Percentiles rank a stretch among this genome's conserved stretches.
phyloP scores from a whole-genome alignment of 306 rosid species.

The Acmispon strigosus region DNA sequence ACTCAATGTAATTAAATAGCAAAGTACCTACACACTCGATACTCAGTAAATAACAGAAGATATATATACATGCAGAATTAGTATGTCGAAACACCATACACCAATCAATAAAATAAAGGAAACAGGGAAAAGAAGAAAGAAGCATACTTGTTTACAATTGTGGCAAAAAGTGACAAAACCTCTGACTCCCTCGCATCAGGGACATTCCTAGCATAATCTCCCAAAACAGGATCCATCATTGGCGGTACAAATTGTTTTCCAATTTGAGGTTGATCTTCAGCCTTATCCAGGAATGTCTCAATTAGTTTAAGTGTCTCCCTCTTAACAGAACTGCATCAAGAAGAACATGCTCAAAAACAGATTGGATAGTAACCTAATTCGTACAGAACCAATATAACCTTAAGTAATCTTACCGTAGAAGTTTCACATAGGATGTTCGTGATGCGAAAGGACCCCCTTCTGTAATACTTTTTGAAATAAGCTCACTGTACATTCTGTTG shows the following conservation, averaged over 20 bases:
- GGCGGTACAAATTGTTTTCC: slow-evolving; percentile 99
- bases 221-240: slow-evolving; percentile 97
- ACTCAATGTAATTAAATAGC: neutral
- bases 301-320: slow-evolving; percentile 93
- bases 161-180: slow-evolving; percentile 96
- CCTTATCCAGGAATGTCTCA: slow-evolving; percentile 97
- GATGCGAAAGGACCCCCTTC: slow-evolving; percentile 92
- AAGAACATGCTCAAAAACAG: neutral
- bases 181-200: slow-evolving; percentile 99
- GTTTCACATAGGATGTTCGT: slow-evolving; percentile 84
- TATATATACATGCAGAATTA: neutral
- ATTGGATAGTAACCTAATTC: neutral
- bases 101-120: neutral
- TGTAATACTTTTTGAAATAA: slow-evolving; percentile 84
- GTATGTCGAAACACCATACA: slow-evolving; percentile 2
- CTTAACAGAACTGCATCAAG: slow-evolving; percentile 78
- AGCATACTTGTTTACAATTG: slow-evolving; percentile 80
- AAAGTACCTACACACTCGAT: neutral
- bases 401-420: slow-evolving; percentile 53
- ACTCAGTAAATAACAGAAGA: neutral
- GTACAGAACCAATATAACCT: neutral
- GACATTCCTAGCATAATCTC: slow-evolving; percentile 93
- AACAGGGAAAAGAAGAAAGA: neutral
- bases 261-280: slow-evolving; percentile 94
- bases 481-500: slow-evolving; percentile 98